Evolutionary conservation across 2,329 filamentous ascomycete species (phyloP).

Genomic region (Aspergillus vadensis): DNA sequence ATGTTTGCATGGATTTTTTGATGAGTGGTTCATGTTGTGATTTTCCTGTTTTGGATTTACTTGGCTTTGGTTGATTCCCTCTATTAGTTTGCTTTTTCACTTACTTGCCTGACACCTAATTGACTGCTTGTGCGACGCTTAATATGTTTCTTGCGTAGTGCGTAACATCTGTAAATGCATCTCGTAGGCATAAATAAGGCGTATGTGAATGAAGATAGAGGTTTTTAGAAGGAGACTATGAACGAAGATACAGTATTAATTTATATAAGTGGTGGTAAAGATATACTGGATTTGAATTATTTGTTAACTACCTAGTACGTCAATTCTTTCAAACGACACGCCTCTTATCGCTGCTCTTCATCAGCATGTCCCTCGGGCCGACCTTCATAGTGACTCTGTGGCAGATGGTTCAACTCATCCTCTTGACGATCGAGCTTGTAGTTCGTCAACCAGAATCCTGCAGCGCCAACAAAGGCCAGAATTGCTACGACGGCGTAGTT

Average conservation of each 20-base stretch:
- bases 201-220: too few relatives aligned
- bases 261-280: too few relatives aligned
- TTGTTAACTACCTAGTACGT: too few relatives aligned
- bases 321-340: too few relatives aligned
- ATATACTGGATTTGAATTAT: too few relatives aligned
- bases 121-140: background rate
- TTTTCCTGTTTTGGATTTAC: background rate
- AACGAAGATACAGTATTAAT: too few relatives aligned
- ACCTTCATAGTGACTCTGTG: constrained; percentile 21
- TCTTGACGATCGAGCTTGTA: constrained; percentile 66
- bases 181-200: too few relatives aligned
- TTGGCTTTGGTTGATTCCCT: background rate
- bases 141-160: background rate
- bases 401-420: constrained; percentile 62
- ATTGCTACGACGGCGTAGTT: constrained; percentile 68
- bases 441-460: constrained; percentile 70
- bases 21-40: background rate
- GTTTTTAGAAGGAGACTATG: too few relatives aligned
- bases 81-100: background rate
- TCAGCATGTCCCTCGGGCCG: background rate
- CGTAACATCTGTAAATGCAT: too few relatives aligned
- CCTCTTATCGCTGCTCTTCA: background rate
- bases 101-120: background rate
- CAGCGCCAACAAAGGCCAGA: constrained; percentile 63
- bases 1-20: background rate